Percentiles rank a stretch among this genome's conserved stretches.
Evolutionary conservation across 106 monocot genomes (phyloP).

Genomic region (Dendrobium nobile): DNA sequence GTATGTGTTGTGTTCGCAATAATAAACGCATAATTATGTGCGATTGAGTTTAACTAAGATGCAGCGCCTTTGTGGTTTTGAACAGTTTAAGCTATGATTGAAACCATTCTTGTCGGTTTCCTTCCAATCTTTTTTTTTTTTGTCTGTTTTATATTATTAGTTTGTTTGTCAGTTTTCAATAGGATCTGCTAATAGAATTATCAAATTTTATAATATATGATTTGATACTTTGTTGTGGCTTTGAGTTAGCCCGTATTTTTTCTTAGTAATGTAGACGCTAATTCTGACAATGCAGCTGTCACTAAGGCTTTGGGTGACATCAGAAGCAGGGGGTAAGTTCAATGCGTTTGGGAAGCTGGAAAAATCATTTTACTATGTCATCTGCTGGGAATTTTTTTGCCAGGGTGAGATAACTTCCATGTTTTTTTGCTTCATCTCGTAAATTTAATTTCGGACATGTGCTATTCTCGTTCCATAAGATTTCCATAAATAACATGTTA

Average conservation of each 20-base stretch:
- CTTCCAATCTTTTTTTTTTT: background rate
- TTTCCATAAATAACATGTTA: no score
- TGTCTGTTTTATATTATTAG: background rate
- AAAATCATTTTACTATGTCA: conserved; percentile 60
- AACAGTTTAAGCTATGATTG: background rate
- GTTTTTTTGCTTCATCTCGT: background rate
- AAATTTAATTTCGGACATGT: no score
- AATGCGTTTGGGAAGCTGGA: conserved; percentile 76
- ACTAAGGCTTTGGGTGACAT: conserved; percentile 50
- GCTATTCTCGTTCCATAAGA: background rate
- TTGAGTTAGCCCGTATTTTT: background rate
- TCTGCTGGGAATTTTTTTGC: conserved; percentile 74
- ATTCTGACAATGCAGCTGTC: conserved; percentile 45
- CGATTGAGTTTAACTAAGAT: background rate
- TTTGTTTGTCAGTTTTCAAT: background rate
- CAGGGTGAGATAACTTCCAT: conserved; percentile 45
- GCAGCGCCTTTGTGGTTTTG: background rate
- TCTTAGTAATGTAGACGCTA: background rate
- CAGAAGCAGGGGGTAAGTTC: conserved; percentile 42
- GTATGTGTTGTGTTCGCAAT: background rate
- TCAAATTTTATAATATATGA: background rate
- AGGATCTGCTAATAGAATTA: background rate
- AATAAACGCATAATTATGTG: background rate
- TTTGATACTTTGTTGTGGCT: background rate
- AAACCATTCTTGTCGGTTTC: background rate